Base-by-base conservation (phyloP, 495 filamentous ascomycete genomes). In the Lindgomyces ingoldianus region DNA sequence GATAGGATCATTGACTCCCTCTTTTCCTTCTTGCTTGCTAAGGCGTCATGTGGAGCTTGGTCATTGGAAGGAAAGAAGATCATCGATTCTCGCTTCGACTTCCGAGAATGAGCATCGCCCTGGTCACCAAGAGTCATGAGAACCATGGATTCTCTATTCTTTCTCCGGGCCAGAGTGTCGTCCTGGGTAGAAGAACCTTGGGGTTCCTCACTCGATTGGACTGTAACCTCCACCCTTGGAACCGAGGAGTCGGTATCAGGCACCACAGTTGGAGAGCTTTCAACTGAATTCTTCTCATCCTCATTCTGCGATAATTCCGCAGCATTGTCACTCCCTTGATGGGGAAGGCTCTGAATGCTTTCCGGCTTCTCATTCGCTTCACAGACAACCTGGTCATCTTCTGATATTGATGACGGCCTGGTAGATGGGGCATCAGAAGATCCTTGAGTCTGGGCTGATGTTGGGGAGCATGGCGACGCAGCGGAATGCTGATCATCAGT, bases 351-450 rank as follows among this genome's bases (percentile, higher is more conserved):
- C n/a, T 57, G 19, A 14, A 39, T 12, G 14, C n/a, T 51, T 9
- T 50, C 57, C 4, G 33, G 6, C n/a, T 61, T 62, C 14, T 24
- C 46, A 14, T 62, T 42, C n/a, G 29, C 9, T 21, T 53, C 45
- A 27, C 45, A n/a, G 3, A 27, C 18, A 4, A 26, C 29, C 19
- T 60, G 44, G 12, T 67, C 66, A 16, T 61, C 67, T 42, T 72
- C 70, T 44, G 70, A 72, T 54, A 72, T 62, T 9, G 70, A 72
- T 44, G 70, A 72, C 1, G 70, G 70, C 21, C 66, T 60, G 25
- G 70, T 72, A 4, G 70, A 72, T 0, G 70, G 58, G 27, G 67
- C 60, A 39, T 30, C 47, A 6, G 70, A 72, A 19, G 70, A 66
- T 4, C 39, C 54, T 47, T 70, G 68, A 2, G 64, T 68, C 27